phyloP scores from a whole-genome alignment of 768 basidiomycete species.

The Rhodotorula taiwanensis region DNA sequence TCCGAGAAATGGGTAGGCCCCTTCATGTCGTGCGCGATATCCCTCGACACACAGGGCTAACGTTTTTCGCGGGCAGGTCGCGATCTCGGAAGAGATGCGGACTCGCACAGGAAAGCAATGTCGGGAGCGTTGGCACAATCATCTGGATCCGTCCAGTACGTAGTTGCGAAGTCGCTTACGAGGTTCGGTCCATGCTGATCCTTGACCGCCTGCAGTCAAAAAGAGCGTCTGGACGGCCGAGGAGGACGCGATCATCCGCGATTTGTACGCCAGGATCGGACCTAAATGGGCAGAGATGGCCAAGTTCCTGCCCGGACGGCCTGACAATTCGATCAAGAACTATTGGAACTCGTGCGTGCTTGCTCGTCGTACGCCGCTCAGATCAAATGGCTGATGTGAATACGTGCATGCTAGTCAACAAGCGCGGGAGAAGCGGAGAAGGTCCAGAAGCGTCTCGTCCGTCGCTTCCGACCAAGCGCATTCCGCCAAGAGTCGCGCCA shows the following conservation, averaged over 20 bases:
- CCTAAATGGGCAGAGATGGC: constrained; percentile 41
- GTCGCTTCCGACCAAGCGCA: neutral
- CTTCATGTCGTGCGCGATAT: no score
- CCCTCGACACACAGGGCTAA: no score
- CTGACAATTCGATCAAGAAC: constrained; percentile 42
- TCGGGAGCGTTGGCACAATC: constrained; percentile 42
- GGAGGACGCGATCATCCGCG: constrained; percentile 35
- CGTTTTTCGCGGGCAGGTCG: constrained; percentile 8
- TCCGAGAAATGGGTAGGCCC: constrained; percentile 40
- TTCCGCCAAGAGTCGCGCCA: neutral
- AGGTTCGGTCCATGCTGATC: neutral
- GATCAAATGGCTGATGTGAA: neutral
- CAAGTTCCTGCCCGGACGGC: constrained; percentile 38
- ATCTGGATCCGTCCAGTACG: constrained; percentile 39
- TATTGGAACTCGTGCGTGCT: constrained; percentile 34
- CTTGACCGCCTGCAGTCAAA: constrained; percentile 28
- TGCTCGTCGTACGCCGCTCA: neutral
- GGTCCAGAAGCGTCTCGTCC: constrained; percentile 1
- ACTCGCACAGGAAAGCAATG: constrained; percentile 41
- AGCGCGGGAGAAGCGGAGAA: constrained; percentile 28
- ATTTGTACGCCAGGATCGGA: constrained; percentile 31
- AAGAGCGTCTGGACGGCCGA: constrained; percentile 38
- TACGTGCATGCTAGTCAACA: no score
- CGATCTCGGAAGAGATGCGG: constrained; percentile 34
- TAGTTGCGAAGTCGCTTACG: neutral